phyloP scores from a whole-genome alignment of 441 rosid species.

The Mallotus repandus region DNA sequence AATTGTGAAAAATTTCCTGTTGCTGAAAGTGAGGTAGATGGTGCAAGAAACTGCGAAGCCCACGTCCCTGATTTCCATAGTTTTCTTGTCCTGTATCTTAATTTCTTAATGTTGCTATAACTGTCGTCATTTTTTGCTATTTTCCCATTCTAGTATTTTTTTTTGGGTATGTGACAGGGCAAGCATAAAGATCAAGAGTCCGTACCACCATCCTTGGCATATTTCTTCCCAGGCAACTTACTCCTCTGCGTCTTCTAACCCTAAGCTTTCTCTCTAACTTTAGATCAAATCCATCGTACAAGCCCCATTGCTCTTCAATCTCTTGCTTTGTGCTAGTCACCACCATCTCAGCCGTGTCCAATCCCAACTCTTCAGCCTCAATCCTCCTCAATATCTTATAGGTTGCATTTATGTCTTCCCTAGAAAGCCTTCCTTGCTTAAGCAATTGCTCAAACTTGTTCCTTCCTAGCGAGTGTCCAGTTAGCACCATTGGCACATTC shows the following conservation, averaged over 20 bases:
- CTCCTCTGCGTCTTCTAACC: slow-evolving; percentile 61
- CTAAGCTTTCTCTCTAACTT: slow-evolving; percentile 70
- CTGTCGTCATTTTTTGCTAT: background rate
- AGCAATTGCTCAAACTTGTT: slow-evolving; percentile 75
- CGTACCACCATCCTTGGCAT: slow-evolving; percentile 79
- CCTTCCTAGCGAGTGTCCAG: slow-evolving; percentile 73
- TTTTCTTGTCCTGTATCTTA: background rate
- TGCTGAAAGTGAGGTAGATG: background rate
- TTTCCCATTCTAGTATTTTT: background rate
- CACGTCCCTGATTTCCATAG: background rate
- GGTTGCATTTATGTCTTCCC: slow-evolving; percentile 57
- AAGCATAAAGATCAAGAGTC: slow-evolving; percentile 1
- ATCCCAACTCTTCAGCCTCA: slow-evolving; percentile 61
- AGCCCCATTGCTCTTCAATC: slow-evolving; percentile 76
- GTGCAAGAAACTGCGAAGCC: background rate
- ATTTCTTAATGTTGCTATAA: background rate
- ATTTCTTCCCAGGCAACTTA: slow-evolving; percentile 62
- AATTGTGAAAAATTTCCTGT: background rate
- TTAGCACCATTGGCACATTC: slow-evolving; percentile 74
- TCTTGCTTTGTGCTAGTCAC: slow-evolving; percentile 79
- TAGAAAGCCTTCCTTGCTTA: slow-evolving; percentile 67
- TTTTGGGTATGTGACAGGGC: background rate
- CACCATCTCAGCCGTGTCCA: slow-evolving; percentile 70
- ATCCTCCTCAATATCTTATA: slow-evolving; percentile 70
- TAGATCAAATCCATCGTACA: slow-evolving; percentile 72